These are phyloP conservation scores for Globisporangium viniferum DNA, from an alignment of 352 stramenopile species.

Conservation along the genomic window DNA sequence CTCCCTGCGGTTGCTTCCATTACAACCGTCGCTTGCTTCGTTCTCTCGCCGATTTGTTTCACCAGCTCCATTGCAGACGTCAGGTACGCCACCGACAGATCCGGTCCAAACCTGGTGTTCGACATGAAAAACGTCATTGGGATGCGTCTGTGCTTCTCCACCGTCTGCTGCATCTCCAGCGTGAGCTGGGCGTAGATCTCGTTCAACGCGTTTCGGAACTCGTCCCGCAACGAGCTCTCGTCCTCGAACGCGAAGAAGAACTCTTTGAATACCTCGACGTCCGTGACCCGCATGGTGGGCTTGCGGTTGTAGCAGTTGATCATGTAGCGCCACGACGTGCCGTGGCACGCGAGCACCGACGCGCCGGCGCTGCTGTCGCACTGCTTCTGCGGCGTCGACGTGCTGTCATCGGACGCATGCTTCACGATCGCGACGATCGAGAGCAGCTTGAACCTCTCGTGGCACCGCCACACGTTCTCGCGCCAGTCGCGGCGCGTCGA, in stretches of 20 bases:
- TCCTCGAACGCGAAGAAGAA: background rate
- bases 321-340: background rate
- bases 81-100: background rate
- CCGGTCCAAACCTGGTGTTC: background rate
- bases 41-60: background rate
- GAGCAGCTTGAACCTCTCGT: background rate
- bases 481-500: background rate
- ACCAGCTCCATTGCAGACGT: background rate
- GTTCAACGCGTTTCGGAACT: background rate
- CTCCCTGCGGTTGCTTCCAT: no score
- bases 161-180: background rate
- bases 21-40: background rate
- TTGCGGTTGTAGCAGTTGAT: background rate
- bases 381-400: background rate
- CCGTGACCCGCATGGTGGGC: background rate
- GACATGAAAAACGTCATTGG: background rate
- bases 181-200: background rate
- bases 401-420: background rate
- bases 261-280: background rate
- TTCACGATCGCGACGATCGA: background rate
- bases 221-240: background rate
- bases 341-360: background rate
- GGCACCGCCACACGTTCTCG: constrained; percentile 1
- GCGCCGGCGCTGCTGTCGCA: no score
- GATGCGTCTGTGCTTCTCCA: background rate